Evolutionary conservation across 2,329 filamentous ascomycete genomes (phyloP).

Genomic region (Botrytis pseudocinerea): DNA sequence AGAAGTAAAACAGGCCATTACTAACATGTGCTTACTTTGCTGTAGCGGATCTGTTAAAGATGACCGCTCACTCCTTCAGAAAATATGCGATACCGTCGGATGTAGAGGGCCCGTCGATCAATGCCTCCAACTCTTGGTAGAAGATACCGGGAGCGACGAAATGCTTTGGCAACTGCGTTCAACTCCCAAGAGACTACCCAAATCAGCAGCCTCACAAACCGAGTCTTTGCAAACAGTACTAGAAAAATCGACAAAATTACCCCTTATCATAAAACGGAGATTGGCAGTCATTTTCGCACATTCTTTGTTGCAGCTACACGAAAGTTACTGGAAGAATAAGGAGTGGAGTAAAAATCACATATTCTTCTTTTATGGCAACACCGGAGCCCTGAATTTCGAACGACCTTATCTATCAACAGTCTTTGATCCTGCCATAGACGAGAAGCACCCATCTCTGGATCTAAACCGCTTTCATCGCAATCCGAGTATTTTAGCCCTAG

Average conservation of each 20-base stretch:
- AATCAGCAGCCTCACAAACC: neutral
- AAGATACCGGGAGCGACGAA: neutral
- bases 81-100: neutral
- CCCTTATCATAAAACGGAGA: neutral
- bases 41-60: neutral
- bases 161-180: constrained; percentile 15
- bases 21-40: neutral
- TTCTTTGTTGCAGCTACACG: constrained; percentile 1
- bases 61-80: neutral
- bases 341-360: constrained; percentile 5
- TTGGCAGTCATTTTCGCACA: constrained; percentile 11
- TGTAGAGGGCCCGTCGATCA: neutral
- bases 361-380: neutral
- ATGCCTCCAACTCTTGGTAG: constrained; percentile 12
- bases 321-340: constrained; percentile 13
- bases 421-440: neutral
- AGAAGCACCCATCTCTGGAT: neutral
- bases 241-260: neutral
- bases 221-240: constrained; percentile 1
- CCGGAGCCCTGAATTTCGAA: neutral
- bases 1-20: neutral
- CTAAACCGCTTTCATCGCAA: constrained; percentile 6
- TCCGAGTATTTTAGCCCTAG: neutral
- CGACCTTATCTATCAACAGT: constrained; percentile 4
- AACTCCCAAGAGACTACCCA: constrained; percentile 8